phyloP scores from a whole-genome alignment of 768 basidiomycete genomes.

The Mycena venus region DNA sequence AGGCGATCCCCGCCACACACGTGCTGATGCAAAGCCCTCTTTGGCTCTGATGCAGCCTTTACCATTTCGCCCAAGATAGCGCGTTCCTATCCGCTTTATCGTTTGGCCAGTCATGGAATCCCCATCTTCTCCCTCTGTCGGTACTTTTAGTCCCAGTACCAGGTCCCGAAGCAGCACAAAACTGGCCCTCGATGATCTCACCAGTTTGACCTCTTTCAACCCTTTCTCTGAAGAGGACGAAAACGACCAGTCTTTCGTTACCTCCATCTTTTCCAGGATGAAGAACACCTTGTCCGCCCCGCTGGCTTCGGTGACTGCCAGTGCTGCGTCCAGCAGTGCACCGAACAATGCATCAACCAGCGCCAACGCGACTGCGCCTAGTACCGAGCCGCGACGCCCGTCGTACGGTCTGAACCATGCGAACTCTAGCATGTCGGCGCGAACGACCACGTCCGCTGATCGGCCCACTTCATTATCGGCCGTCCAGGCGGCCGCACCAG shows the following conservation, averaged over 20 bases:
- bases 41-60: conserved; percentile 10
- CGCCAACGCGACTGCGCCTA: conserved; percentile 42
- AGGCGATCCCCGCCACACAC: background rate
- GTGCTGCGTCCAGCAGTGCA: conserved; percentile 44
- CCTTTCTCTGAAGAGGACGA: conserved; percentile 95
- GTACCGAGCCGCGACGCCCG: conserved; percentile 71
- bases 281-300: conserved; percentile 84
- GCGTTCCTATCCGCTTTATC: conserved; percentile 31
- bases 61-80: conserved; percentile 22
- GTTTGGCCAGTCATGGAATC: conserved; percentile 40
- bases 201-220: conserved; percentile 88
- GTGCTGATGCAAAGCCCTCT: background rate
- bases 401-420: conserved; percentile 61
- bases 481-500: conserved; percentile 65
- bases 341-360: conserved; percentile 48
- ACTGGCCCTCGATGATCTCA: conserved; percentile 67
- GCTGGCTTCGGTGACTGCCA: conserved; percentile 62
- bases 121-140: conserved; percentile 49
- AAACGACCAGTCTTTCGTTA: conserved; percentile 88
- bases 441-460: conserved; percentile 59
- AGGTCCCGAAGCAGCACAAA: conserved; percentile 76
- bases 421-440: conserved; percentile 62
- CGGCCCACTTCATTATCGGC: conserved; percentile 70
- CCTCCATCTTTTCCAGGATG: conserved; percentile 84
- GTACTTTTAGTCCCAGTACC: conserved; percentile 50